Conservation (phyloP, 345 rosid genomes). For the Gynandropsis gynandra region DNA sequence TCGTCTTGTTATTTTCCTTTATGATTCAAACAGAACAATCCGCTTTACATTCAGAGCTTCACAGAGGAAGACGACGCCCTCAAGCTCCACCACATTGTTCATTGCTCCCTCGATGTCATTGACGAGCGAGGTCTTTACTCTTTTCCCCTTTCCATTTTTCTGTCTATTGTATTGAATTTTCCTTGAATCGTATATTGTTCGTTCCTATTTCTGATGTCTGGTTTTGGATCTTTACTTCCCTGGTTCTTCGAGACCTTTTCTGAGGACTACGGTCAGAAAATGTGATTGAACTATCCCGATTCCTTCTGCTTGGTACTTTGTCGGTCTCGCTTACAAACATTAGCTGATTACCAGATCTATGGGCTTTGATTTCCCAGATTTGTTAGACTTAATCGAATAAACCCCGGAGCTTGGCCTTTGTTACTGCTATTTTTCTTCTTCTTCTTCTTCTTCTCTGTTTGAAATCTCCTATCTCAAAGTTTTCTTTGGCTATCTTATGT, state of each 20-base stretch:
- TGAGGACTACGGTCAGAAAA: too few relatives aligned
- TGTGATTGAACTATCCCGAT: too few relatives aligned
- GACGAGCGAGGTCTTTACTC: slow-evolving; percentile 61
- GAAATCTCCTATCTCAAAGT: not conserved
- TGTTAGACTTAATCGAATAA: too few relatives aligned
- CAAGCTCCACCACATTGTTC: slow-evolving; percentile 88
- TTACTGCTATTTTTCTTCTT: too few relatives aligned
- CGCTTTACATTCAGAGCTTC: slow-evolving; percentile 89
- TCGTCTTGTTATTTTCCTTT: not conserved
- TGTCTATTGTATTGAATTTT: not conserved
- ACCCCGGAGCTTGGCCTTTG: too few relatives aligned
- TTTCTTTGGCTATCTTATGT: not conserved
- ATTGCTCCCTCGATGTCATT: slow-evolving; percentile 81
- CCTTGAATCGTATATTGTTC: not conserved
- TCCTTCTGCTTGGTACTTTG: too few relatives aligned
- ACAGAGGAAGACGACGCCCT: slow-evolving; percentile 81
- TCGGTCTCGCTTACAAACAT: too few relatives aligned
- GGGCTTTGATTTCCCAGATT: too few relatives aligned
- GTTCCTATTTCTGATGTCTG: not conserved
- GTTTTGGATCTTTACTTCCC: not conserved
- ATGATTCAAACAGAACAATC: slow-evolving; percentile 54
- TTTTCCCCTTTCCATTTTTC: not conserved
- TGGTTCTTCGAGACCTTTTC: not conserved
- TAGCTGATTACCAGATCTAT: too few relatives aligned
- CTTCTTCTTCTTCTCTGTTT: not conserved